phyloP scores from a whole-genome alignment of 2,329 filamentous ascomycete genomes.

The Monosporascus sp. region DNA sequence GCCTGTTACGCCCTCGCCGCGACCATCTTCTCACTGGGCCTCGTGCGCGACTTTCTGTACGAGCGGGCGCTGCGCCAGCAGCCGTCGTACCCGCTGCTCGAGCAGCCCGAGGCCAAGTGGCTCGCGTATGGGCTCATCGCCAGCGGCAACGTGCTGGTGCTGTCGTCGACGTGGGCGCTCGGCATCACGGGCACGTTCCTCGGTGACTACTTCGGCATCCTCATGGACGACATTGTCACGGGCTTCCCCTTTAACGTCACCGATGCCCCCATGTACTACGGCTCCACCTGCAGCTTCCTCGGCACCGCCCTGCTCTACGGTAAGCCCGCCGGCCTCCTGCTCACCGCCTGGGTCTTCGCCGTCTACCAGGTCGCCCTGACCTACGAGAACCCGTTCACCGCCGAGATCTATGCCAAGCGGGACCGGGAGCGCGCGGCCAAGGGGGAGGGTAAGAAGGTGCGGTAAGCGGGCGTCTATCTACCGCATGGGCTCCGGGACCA shows the following conservation, averaged over 20 bases:
- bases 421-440: slow-evolving; percentile 51
- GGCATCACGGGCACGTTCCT: slow-evolving; percentile 95
- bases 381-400: slow-evolving; percentile 94
- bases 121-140: slow-evolving; percentile 68
- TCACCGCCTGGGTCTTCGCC: slow-evolving; percentile 69
- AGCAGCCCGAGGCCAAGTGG: slow-evolving; percentile 52
- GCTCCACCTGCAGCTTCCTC: slow-evolving; percentile 86
- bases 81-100: slow-evolving; percentile 70
- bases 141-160: slow-evolving; percentile 75
- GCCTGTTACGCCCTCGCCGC: slow-evolving; percentile 88
- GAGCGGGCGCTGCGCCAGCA: slow-evolving; percentile 73
- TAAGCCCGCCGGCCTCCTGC: slow-evolving; percentile 76
- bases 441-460: slow-evolving; percentile 45
- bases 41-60: slow-evolving; percentile 84
- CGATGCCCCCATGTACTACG: slow-evolving; percentile 92
- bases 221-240: slow-evolving; percentile 93
- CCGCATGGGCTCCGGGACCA: neutral
- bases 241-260: slow-evolving; percentile 94
- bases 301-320: slow-evolving; percentile 80
- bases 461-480: slow-evolving; percentile 26
- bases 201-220: slow-evolving; percentile 96
- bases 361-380: slow-evolving; percentile 76
- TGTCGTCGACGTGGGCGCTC: slow-evolving; percentile 85
- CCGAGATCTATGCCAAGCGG: slow-evolving; percentile 85
- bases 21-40: slow-evolving; percentile 86